Evolutionary conservation across 495 filamentous ascomycete species (phyloP).

Genomic region (Talaromyces stipitatus): DNA sequence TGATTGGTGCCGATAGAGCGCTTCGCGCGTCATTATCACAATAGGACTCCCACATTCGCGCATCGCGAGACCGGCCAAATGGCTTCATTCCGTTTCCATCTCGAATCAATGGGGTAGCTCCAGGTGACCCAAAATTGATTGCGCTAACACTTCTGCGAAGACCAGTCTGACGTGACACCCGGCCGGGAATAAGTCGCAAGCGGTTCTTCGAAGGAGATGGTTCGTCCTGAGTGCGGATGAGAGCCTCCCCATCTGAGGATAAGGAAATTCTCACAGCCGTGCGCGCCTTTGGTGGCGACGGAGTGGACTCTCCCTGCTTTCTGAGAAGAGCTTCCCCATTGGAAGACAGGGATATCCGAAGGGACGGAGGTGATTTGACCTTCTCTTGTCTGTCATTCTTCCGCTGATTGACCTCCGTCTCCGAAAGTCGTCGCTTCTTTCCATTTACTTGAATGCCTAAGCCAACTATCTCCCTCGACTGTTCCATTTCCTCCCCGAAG

Average conservation of each 20-base stretch:
- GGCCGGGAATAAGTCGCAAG: conserved; percentile 44
- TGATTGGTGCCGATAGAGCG: conserved; percentile 63
- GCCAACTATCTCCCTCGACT: not conserved
- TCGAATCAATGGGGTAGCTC: conserved; percentile 27
- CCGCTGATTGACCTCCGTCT: conserved; percentile 14
- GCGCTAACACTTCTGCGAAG: conserved; percentile 58
- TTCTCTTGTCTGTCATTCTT: not conserved
- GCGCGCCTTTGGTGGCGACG: conserved; percentile 61
- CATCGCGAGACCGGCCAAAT: conserved; percentile 71
- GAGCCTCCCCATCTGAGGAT: conserved; percentile 45
- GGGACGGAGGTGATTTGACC: conserved; percentile 35
- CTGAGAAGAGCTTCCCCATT: conserved; percentile 80
- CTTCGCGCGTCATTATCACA: conserved; percentile 66
- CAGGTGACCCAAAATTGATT: conserved; percentile 32
- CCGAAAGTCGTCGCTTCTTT: conserved; percentile 30
- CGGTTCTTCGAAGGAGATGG: conserved; percentile 44
- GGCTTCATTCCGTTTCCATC: conserved; percentile 3
- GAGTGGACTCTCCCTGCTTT: conserved; percentile 51
- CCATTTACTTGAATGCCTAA: not conserved
- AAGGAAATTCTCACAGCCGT: conserved; percentile 38
- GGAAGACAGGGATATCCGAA: conserved; percentile 61
- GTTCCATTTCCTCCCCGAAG: not conserved
- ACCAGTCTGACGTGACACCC: conserved; percentile 41
- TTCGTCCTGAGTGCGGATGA: conserved; percentile 38
- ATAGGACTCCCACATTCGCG: conserved; percentile 77